Evolutionary conservation across 345 rosid genomes (phyloP).

Genomic region (Gossypium raimondii): DNA sequence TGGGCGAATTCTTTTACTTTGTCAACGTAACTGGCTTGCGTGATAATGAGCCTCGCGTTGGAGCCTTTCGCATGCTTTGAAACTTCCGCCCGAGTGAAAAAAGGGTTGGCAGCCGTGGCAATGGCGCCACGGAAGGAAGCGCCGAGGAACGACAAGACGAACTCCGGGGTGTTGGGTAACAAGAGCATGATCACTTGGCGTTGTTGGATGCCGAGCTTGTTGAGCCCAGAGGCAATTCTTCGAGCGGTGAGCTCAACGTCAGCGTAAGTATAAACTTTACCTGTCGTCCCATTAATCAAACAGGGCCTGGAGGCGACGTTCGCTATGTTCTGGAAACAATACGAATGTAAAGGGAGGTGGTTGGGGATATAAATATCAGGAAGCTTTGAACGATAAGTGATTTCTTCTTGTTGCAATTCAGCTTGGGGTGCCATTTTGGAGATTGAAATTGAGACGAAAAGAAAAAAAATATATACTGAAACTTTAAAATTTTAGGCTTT

Average conservation of each 20-base stretch:
- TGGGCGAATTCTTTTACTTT: slow-evolving; percentile 44
- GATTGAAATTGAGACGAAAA: not conserved
- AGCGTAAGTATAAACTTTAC: slow-evolving; percentile 47
- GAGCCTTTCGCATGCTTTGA: slow-evolving; percentile 65
- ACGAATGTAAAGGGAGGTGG: slow-evolving; percentile 67
- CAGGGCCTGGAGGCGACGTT: slow-evolving; percentile 46
- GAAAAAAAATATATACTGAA: not conserved
- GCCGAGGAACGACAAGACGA: slow-evolving; percentile 70
- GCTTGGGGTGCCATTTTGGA: slow-evolving; percentile 14
- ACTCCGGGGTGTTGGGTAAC: slow-evolving; percentile 64
- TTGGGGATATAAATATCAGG: slow-evolving; percentile 72
- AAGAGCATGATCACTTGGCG: slow-evolving; percentile 75
- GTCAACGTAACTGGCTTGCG: slow-evolving; percentile 49
- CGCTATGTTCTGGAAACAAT: slow-evolving; percentile 57
- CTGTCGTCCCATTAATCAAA: slow-evolving; percentile 70
- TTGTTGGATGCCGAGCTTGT: slow-evolving; percentile 47
- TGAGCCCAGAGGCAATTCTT: slow-evolving; percentile 48
- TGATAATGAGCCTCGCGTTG: slow-evolving; percentile 47
- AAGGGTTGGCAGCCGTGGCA: slow-evolving; percentile 77
- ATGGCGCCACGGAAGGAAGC: slow-evolving; percentile 66
- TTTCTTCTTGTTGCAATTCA: slow-evolving; percentile 29
- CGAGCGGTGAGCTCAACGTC: slow-evolving; percentile 68
- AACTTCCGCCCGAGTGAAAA: slow-evolving; percentile 70
- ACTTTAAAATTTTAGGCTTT: not conserved
- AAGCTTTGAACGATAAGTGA: slow-evolving; percentile 72